Base-by-base conservation (phyloP, 169 alveolate genomes). In the Plasmodium sp. region DNA sequence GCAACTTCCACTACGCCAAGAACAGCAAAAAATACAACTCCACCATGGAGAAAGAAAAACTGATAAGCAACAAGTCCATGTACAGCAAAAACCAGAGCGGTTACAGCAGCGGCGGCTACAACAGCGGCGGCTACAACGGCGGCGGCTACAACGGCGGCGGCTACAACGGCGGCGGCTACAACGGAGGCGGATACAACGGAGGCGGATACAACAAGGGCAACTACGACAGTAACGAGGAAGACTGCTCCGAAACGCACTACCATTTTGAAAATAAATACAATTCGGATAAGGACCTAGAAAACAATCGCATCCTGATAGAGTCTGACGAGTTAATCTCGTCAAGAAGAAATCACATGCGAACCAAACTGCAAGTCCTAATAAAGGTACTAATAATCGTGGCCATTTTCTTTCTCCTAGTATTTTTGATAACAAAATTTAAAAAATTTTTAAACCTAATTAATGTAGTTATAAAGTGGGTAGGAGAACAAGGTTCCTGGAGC, bases 401-500 rank as follows among this genome's bases (percentile, higher is more conserved):
- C n/a, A 36, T 81, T 5, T 71, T 92, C 74, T 22, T 83, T 34
- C 39, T 82, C 16, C 51, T 92, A 31, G 82, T 82, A 33, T 92
- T 43, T 71, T 41, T 58, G 4, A 14, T 92, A 34, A 81, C 92
- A 31, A 92, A 83, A 71, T 92, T 82, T 92, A 81, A 92, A 81
- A 81, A 81, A 16, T 81, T 92, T 31, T 7, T 92, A 71, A 34
- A 18, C 36, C 18, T 92, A 51, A 54, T 92, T n/a, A 67, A 92
- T 45, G 14, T 33, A 31, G 85, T 92, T 71, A 92, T 92, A 18
- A 51, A 92, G 31, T 92, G 95, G 95, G 95, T 92, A 31, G 85
- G 92, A 2, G 72, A 83, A 82, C 95, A 92, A 92, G 92, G 92
- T 10, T 92, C 95, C 27, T 92, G 95, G 95, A 92, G 95, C 45